phyloP scores from a whole-genome alignment of 2,329 filamentous ascomycete species.

The Cladophialophora immunda region DNA sequence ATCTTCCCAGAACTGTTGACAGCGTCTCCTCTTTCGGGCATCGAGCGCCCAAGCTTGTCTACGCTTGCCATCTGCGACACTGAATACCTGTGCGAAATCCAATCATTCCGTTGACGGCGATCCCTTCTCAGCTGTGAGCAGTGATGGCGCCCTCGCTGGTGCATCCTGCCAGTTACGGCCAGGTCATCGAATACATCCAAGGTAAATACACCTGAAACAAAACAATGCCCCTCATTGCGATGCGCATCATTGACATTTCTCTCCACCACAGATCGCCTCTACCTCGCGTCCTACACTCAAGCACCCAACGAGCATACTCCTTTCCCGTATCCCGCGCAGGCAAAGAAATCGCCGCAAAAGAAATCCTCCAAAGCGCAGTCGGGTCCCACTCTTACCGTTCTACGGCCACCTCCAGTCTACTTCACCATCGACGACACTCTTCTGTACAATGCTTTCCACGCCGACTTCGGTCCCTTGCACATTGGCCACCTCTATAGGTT shows the following conservation, averaged over 20 bases:
- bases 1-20: slow-evolving; percentile 21
- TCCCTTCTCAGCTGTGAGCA: slow-evolving; percentile 8
- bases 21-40: slow-evolving; percentile 7
- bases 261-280: slow-evolving; percentile 77
- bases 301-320: slow-evolving; percentile 81
- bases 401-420: slow-evolving; percentile 77
- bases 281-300: slow-evolving; percentile 89
- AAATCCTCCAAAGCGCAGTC: slow-evolving; percentile 72
- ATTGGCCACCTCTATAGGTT: slow-evolving; percentile 98
- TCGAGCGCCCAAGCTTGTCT: slow-evolving; percentile 12
- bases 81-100: background rate
- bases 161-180: slow-evolving; percentile 73
- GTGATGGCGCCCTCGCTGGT: slow-evolving; percentile 42
- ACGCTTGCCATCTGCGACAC: background rate
- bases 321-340: slow-evolving; percentile 78
- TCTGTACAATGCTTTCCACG: slow-evolving; percentile 97
- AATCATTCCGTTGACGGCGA: slow-evolving; percentile 1
- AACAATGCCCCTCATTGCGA: slow-evolving; percentile 46
- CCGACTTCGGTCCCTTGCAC: slow-evolving; percentile 96
- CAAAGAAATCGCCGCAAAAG: slow-evolving; percentile 76
- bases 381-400: slow-evolving; percentile 60
- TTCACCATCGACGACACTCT: slow-evolving; percentile 94
- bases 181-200: slow-evolving; percentile 96
- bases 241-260: slow-evolving; percentile 24
- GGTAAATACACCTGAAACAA: slow-evolving; percentile 60